These are phyloP conservation scores for Pelargonium myrrhifolium DNA, from an alignment of 441 rosid species.

Conservation along the genomic window DNA sequence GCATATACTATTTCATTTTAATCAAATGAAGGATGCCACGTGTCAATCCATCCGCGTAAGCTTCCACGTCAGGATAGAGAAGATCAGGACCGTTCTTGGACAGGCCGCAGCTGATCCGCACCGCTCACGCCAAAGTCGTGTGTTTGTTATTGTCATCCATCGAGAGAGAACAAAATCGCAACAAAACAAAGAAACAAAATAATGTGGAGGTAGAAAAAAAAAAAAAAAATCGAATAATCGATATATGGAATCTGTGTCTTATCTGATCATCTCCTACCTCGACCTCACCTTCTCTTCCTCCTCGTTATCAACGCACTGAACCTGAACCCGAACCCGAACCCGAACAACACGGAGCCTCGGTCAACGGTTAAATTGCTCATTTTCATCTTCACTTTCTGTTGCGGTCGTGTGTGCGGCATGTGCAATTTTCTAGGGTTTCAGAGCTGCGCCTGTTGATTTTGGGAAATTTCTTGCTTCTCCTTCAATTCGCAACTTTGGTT, in stretches of 20 bases:
- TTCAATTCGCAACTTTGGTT: background rate
- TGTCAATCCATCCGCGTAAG: no score
- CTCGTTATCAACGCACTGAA: no score
- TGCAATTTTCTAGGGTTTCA: constrained; percentile 8
- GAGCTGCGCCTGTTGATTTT: no score
- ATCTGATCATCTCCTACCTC: background rate
- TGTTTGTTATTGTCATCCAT: background rate
- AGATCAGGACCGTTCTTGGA: background rate
- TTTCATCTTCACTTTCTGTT: background rate
- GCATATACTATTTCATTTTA: no score
- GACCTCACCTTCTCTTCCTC: no score
- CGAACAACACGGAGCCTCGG: background rate
- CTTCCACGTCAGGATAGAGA: constrained; percentile 1
- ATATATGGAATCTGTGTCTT: constrained; percentile 4
- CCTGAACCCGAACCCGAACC: no score
- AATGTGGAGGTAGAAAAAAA: background rate
- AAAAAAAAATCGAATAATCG: background rate
- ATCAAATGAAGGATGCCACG: no score
- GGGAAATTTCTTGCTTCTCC: background rate
- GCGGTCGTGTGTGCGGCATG: background rate
- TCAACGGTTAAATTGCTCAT: background rate
- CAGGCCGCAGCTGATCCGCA: background rate
- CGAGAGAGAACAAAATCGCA: background rate
- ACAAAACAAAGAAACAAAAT: background rate
- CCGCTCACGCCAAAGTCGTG: background rate